A percentile compares a stretch with the other conserved stretches of the same genome.
These are phyloP conservation scores for Nadsonia commutata DNA, from an alignment of 1,139 yeast genomes.

Conservation along the genomic window DNA sequence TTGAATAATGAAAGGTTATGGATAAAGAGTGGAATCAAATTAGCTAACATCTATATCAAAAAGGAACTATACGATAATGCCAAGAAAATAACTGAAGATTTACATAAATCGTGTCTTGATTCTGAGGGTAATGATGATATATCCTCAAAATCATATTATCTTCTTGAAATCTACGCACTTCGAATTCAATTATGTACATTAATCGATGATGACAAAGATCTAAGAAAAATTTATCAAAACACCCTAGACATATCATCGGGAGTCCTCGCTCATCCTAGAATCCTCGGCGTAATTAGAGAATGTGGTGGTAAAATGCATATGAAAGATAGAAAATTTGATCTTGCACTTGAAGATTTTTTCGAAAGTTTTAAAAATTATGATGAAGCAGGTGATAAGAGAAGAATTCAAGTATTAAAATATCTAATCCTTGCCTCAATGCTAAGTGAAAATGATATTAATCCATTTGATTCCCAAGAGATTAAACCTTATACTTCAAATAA, in stretches of 20 bases:
- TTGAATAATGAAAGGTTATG: slow-evolving; percentile 37
- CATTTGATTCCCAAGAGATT: slow-evolving; percentile 41
- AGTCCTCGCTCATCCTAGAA: slow-evolving; percentile 53
- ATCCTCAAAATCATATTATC: slow-evolving; percentile 19
- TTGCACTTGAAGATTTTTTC: slow-evolving; percentile 51
- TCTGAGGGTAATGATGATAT: slow-evolving; percentile 12
- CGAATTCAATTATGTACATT: slow-evolving; percentile 41
- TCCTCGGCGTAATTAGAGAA: slow-evolving; percentile 56
- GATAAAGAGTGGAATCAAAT: slow-evolving; percentile 39
- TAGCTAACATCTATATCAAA: slow-evolving; percentile 35
- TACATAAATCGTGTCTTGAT: slow-evolving; percentile 20
- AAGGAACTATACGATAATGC: slow-evolving; percentile 27
- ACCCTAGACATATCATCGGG: slow-evolving; percentile 40
- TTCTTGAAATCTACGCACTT: slow-evolving; percentile 50
- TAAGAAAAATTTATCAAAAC: slow-evolving; percentile 35
- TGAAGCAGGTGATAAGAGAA: slow-evolving; percentile 54
- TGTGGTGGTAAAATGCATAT: slow-evolving; percentile 62
- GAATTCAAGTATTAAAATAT: slow-evolving; percentile 43
- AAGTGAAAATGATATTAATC: slow-evolving; percentile 49
- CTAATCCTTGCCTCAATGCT: slow-evolving; percentile 50
- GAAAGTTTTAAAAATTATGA: slow-evolving; percentile 66
- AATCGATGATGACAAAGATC: slow-evolving; percentile 25
- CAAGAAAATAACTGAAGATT: slow-evolving; percentile 24
- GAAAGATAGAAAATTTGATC: slow-evolving; percentile 39
- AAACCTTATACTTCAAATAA: slow-evolving; percentile 21